A percentile compares a stretch with the other conserved stretches of the same genome.
Conservation (phyloP, 2,329 filamentous ascomycete genomes). For the Diaporthe sp. region DNA sequence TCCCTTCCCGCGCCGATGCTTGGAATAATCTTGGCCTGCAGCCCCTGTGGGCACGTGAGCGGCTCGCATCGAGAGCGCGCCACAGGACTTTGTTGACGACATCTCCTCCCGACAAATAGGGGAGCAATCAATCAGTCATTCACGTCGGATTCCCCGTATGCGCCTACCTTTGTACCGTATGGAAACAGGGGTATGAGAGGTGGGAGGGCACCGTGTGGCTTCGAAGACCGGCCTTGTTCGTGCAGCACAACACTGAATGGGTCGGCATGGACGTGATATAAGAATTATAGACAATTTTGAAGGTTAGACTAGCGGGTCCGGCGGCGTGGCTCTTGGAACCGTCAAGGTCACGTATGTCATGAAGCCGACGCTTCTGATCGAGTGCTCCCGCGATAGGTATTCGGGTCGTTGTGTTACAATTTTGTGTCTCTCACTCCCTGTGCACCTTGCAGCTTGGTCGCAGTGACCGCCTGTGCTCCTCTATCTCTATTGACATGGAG, state of each 20-base stretch:
- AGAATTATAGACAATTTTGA: background rate
- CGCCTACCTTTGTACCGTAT: no score
- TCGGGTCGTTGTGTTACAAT: background rate
- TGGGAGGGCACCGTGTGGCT: background rate
- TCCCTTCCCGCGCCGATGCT: slow-evolving; percentile 22
- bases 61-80: background rate
- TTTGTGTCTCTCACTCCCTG: background rate
- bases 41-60: background rate
- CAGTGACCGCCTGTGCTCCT: background rate
- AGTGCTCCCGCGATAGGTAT: background rate
- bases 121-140: background rate
- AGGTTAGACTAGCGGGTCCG: background rate
- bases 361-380: no score
- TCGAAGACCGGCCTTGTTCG: background rate
- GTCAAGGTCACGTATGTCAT: background rate
- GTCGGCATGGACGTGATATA: background rate
- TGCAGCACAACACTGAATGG: background rate
- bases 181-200: background rate
- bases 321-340: background rate
- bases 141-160: background rate
- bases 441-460: background rate
- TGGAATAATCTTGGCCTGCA: slow-evolving; percentile 27
- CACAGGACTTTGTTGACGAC: background rate
- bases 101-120: background rate
- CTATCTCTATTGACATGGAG: background rate